Evolutionary conservation across 257 asterid species (phyloP), one percentile per base, ranked within the genome.

Genomic region (Paraleonurus japonicus): DNA sequence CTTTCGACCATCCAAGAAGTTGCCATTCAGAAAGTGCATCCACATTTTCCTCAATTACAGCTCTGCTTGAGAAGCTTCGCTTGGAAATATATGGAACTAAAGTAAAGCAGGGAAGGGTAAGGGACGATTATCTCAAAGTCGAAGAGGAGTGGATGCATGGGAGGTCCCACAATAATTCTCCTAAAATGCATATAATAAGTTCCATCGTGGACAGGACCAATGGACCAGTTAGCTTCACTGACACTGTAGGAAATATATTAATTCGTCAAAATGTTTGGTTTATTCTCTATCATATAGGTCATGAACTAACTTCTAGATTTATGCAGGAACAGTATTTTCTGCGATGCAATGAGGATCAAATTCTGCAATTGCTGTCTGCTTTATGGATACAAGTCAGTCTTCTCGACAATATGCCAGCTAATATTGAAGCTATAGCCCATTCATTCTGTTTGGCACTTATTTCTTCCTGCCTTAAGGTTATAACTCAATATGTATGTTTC

Each of bases 51-150:
- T 89, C 99, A 23, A 84, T 92, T 59, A 81, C 95, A 30, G 85
- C 94, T 72, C 89, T 92, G 66, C 97, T 95, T 35, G 97, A 95
- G 81, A 95, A 92, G 86, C 99, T 95, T 60, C 92, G 96, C 12
- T 82, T 85, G 75, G 99, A 86, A 77, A 85, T 85, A 62, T 75
- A 87, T 51, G 87, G 88, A 65, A 63, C 81, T 68, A 83, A 85
- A 62, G 78, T 30, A 17, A 87, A 70, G 33, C 75, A 70, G 53
- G 92, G 74, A 48, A 65, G 74, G 72, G 82, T 70, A 75, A 86
- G 82, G 8, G 90, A 85, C 39, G 92, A 85, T 64, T 67, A 67
- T 60, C 87, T 83, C 58, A 73, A 65, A 65, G 75, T 65, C 27
- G 96, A 88, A 41, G 97, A 87, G 60, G 98, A 91, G 48, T 23